Percentiles rank a stretch among this genome's conserved stretches.
Evolutionary conservation across 1,284 basidiomycete genomes (phyloP).

Genomic region (Xanthoconium separans): DNA sequence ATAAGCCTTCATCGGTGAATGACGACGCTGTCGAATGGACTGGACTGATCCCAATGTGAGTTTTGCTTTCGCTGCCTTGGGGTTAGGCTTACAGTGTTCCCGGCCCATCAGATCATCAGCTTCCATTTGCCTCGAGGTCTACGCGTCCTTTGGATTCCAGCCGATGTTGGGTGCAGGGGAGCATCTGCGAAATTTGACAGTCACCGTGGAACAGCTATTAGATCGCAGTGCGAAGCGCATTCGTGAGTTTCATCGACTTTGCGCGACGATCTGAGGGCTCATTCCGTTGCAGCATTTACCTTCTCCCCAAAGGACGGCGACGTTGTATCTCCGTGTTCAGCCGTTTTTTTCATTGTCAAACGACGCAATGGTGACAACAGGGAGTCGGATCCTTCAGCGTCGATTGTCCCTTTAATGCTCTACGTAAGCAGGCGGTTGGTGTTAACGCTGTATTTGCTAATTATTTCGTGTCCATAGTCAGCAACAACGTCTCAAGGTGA

Average conservation of each 20-base stretch:
- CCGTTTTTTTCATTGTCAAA: neutral
- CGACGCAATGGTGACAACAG: neutral
- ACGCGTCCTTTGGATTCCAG: neutral
- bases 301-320: neutral
- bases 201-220: neutral
- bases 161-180: neutral
- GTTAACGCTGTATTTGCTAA: neutral
- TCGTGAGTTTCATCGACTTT: neutral
- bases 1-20: too few relatives aligned
- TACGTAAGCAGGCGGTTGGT: neutral
- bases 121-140: neutral
- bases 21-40: too few relatives aligned
- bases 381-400: neutral
- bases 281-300: neutral
- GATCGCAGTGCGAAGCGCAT: neutral
- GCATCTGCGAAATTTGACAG: neutral
- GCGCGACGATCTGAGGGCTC: accelerated
- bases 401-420: neutral
- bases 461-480: neutral
- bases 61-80: too few relatives aligned
- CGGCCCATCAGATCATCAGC: neutral
- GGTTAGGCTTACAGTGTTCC: neutral
- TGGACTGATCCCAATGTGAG: too few relatives aligned
- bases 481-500: neutral
- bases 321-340: neutral